These are phyloP conservation scores for Saccharata proteae DNA, from an alignment of 2,329 filamentous ascomycete genomes.

Conservation along the genomic window DNA sequence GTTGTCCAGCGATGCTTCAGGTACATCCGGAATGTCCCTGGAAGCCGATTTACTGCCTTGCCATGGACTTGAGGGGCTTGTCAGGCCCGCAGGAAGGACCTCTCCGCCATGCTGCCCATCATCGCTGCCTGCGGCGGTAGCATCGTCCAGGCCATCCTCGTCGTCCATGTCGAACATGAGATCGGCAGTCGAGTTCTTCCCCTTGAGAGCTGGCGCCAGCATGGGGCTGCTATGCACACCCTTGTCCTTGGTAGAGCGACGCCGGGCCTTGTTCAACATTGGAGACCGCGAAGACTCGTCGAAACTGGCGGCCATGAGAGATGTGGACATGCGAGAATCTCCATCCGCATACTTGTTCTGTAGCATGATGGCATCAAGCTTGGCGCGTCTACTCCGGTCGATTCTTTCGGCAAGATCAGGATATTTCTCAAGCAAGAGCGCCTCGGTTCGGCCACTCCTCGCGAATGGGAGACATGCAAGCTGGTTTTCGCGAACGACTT, in stretches of 20 bases:
- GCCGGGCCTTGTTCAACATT: conserved; percentile 4
- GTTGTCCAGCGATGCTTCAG: too few species aligned
- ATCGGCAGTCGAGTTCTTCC: conserved; percentile 58
- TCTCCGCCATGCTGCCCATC: conserved; percentile 2
- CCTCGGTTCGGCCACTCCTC: conserved; percentile 60
- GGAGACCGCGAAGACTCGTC: conserved; percentile 41
- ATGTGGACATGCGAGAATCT: conserved; percentile 49
- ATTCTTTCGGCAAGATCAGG: conserved; percentile 53
- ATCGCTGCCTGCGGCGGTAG: conserved; percentile 3
- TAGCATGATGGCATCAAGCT: conserved; percentile 66
- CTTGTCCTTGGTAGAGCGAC: conserved; percentile 29
- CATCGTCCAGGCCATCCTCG: conserved; percentile 46
- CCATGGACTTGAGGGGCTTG: conserved; percentile 2
- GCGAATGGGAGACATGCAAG: conserved; percentile 63
- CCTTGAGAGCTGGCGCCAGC: conserved; percentile 54
- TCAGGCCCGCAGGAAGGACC: not conserved
- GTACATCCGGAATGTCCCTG: too few species aligned
- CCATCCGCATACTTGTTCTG: conserved; percentile 51
- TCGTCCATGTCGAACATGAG: conserved; percentile 95
- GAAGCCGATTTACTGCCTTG: not conserved
- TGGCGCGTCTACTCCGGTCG: conserved; percentile 54
- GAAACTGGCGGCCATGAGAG: conserved; percentile 50
- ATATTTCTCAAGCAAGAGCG: conserved; percentile 51
- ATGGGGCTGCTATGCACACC: conserved; percentile 45
- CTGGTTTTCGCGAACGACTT: conserved; percentile 72